Evolutionary conservation across 495 filamentous ascomycete genomes (phyloP), one percentile per base, ranked within the genome.

Genomic region (Talaromyces wortmannii): DNA sequence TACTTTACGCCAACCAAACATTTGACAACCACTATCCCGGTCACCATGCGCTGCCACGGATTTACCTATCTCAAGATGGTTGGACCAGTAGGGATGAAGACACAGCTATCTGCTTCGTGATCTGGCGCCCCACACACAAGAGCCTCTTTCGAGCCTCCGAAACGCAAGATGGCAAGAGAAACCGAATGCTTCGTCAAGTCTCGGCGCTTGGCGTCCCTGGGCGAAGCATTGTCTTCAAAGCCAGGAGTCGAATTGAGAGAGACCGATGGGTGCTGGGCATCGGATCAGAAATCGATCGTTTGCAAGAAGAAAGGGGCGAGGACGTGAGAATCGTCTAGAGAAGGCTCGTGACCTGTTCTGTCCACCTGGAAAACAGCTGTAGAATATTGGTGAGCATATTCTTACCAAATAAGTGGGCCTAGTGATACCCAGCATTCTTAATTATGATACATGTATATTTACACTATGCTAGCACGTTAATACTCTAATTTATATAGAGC

Each of bases 241-340:
- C 87, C 30, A 76, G 86, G 47, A 87, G 80, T 67, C 75, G 87
- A 18, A 76, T 86, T 12, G 87, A 90, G 65, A 83, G 86, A 56
- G 87, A 90, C 71, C 81, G 82, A 44, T 90, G 87, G 87, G 87
- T 90, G 31, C 67, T 88, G 72, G 84, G 75, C 56, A 85, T 90
- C 33, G 80, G 78, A 42, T 82, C 83, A 58, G 87, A 90, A 68
- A 90, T 90, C 67, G 86, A 90, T 66, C 72, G 85, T 53, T 60
- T 87, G 56, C 82, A 86, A 67, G 70, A 78, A 48, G 75, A 69
- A 50, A 68, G 60, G 36, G 66, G 61, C 7, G 81, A 84, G 63
- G 83, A 89, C 59, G 78, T 88, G 54, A 76, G 83, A 54, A 74
- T 88, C 63, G 74, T 79, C 46, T 69, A 70, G 50, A 8, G 36